phyloP scores from a whole-genome alignment of 495 filamentous ascomycete species.

The Platismatia glauca region DNA sequence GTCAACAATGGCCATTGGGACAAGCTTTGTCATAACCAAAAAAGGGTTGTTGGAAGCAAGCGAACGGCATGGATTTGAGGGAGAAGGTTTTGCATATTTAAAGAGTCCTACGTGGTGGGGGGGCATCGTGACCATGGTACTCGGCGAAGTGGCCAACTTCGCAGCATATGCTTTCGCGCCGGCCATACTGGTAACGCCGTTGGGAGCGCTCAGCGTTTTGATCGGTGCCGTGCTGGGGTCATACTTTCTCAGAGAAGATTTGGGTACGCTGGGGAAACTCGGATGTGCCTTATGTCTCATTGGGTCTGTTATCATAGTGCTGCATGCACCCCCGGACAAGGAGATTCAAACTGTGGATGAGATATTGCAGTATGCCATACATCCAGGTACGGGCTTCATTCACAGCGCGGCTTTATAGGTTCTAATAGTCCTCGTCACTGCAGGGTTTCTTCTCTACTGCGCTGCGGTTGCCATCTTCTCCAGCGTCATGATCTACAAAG shows the following conservation, averaged over 20 bases:
- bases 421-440: conserved; percentile 26
- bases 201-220: conserved; percentile 86
- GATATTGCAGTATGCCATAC: conserved; percentile 79
- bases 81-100: conserved; percentile 90
- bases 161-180: conserved; percentile 97
- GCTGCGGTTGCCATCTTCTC: conserved; percentile 68
- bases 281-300: conserved; percentile 95
- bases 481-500: conserved; percentile 87
- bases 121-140: conserved; percentile 74
- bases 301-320: conserved; percentile 91
- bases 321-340: conserved; percentile 92
- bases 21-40: conserved; percentile 91
- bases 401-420: not conserved
- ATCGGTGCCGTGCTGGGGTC: conserved; percentile 92
- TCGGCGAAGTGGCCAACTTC: conserved; percentile 92
- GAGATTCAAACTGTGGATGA: conserved; percentile 79
- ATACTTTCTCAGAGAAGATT: conserved; percentile 82
- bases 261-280: conserved; percentile 83
- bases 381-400: conserved; percentile 56
- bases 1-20: conserved; percentile 86
- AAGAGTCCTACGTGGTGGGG: conserved; percentile 92
- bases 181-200: conserved; percentile 89
- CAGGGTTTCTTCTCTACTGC: conserved; percentile 85
- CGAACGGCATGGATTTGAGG: conserved; percentile 88
- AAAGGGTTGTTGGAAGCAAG: conserved; percentile 87